Evolutionary conservation across 2,329 filamentous ascomycete species (phyloP).

Genomic region (Davidsoniella eucalypti): DNA sequence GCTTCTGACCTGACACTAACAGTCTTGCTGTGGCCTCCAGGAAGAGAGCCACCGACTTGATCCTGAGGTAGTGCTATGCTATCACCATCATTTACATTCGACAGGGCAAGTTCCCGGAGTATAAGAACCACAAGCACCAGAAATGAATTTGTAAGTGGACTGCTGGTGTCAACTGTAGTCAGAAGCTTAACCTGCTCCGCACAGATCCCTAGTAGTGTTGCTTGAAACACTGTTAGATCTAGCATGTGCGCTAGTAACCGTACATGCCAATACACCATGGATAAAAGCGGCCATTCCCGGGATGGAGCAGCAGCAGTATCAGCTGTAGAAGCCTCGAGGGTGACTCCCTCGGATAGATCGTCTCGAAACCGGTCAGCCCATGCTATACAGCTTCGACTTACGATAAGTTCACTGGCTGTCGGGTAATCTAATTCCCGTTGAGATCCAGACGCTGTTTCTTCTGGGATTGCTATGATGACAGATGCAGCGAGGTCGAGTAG

Average conservation of each 20-base stretch:
- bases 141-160: slow-evolving; percentile 51
- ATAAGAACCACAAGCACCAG: slow-evolving; percentile 41
- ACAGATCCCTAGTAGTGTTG: not conserved
- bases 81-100: no score
- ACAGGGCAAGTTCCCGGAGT: slow-evolving; percentile 35
- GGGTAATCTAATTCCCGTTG: not conserved
- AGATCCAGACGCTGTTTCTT: not conserved
- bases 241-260: slow-evolving; percentile 47
- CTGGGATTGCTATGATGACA: slow-evolving; percentile 19
- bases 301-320: no score
- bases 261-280: slow-evolving; percentile 55
- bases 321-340: slow-evolving; percentile 29
- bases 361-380: slow-evolving; percentile 45
- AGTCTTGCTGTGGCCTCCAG: slow-evolving; percentile 15
- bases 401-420: not conserved
- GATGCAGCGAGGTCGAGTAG: slow-evolving; percentile 30
- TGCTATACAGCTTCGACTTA: not conserved
- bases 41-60: no score
- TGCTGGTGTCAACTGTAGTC: not conserved
- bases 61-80: no score
- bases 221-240: slow-evolving; percentile 27
- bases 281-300: slow-evolving; percentile 26
- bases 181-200: not conserved
- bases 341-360: slow-evolving; percentile 40
- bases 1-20: no score